Percentiles rank a stretch among this genome's conserved stretches.
phyloP scores from a whole-genome alignment of 805 yeast genomes.

The Kodamaea kaohsiungensis region DNA sequence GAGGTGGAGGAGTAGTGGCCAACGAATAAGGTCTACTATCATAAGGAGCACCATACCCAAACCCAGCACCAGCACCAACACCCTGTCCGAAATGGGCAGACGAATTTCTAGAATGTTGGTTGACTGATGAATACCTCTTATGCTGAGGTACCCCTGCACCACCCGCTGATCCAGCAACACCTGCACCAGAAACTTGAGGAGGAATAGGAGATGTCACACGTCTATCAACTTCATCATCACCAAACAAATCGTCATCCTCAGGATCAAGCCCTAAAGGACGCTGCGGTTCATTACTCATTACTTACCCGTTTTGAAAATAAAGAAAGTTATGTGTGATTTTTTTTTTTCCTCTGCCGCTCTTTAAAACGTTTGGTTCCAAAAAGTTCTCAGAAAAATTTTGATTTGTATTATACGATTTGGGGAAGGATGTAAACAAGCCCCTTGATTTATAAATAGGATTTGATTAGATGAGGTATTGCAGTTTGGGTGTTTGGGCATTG shows the following conservation, averaged over 20 bases:
- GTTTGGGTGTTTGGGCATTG: not conserved
- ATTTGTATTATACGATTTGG: conserved; percentile 1
- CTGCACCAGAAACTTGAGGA: not conserved
- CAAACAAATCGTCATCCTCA: conserved; percentile 8
- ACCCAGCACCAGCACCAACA: not conserved
- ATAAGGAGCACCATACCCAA: not conserved
- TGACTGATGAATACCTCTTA: conserved; percentile 7
- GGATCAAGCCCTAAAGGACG: not conserved
- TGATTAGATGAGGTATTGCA: conserved; percentile 1
- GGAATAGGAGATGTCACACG: not conserved
- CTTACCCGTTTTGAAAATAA: not conserved
- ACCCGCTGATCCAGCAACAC: not conserved
- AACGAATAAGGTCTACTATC: conserved; percentile 1
- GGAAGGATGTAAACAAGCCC: conserved; percentile 1
- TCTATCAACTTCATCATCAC: conserved; percentile 3
- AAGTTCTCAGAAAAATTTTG: not conserved
- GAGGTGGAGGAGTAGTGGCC: conserved; percentile 7
- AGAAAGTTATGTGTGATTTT: not conserved
- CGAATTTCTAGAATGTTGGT: conserved; percentile 10
- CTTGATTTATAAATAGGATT: conserved; percentile 1
- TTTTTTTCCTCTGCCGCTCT: not conserved
- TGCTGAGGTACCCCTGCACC: not conserved
- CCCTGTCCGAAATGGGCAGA: conserved; percentile 4
- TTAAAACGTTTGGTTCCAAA: not conserved
- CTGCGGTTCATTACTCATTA: conserved; percentile 5